Percentiles rank a stretch among this genome's conserved stretches.
phyloP scores from a whole-genome alignment of 371 early-diverging fungal species.

The Saksenaea oblongispora region DNA sequence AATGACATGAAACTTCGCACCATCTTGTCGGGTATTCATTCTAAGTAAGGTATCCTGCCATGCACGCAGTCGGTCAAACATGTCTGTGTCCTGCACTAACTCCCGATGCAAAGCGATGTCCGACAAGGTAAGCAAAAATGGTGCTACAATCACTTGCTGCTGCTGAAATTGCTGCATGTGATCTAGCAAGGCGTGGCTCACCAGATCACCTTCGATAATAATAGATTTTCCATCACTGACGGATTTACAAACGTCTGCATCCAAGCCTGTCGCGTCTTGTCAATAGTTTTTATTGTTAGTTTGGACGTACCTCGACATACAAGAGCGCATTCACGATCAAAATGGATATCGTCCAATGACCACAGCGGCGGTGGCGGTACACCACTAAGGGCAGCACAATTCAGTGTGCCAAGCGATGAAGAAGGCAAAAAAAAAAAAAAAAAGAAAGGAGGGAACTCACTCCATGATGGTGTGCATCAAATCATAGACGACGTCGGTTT shows the following conservation, averaged over 20 bases:
- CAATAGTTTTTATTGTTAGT: background rate
- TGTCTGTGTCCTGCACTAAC: background rate
- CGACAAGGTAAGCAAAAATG: slow-evolving; percentile 21
- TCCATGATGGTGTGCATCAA: slow-evolving; percentile 36
- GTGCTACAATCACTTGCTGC: slow-evolving; percentile 21
- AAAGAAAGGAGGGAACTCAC: slow-evolving; percentile 17
- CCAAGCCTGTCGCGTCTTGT: slow-evolving; percentile 17
- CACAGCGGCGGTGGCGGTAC: slow-evolving; percentile 18
- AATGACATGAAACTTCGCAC: slow-evolving; percentile 15
- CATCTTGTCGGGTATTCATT: background rate
- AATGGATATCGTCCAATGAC: slow-evolving; percentile 8
- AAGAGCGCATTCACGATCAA: slow-evolving; percentile 16
- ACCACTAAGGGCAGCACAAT: slow-evolving; percentile 5
- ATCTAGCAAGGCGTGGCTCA: slow-evolving; percentile 31
- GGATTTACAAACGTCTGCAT: slow-evolving; percentile 34
- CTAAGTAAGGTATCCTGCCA: slow-evolving; percentile 16
- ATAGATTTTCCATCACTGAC: slow-evolving; percentile 43
- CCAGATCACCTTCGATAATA: slow-evolving; percentile 39
- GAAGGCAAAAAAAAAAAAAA: too few species aligned
- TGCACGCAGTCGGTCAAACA: slow-evolving; percentile 15
- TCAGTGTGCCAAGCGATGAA: background rate
- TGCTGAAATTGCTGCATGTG: slow-evolving; percentile 14
- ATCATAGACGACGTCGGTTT: slow-evolving; percentile 40
- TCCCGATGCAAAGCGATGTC: slow-evolving; percentile 12
- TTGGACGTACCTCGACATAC: slow-evolving; percentile 20